Conservation (phyloP, 148 eudicot genomes). For the Mesembryanthemum crystallinum region DNA sequence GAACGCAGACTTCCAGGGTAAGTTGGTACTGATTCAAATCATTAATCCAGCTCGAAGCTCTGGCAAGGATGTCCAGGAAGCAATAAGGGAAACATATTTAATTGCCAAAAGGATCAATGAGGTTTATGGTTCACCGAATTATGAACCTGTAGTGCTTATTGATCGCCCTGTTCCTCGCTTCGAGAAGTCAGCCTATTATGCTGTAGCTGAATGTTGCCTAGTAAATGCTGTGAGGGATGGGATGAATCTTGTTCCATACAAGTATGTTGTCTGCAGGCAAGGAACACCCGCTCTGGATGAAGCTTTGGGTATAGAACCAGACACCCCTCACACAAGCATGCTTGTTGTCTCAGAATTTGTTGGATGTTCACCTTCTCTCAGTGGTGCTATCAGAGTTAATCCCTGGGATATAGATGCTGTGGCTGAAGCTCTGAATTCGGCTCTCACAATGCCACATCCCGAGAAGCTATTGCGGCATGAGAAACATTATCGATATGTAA, state of each 20-base stretch:
- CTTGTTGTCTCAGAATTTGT: conserved; percentile 70
- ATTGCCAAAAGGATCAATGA: conserved; percentile 54
- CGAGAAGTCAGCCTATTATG: conserved; percentile 74
- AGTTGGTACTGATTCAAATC: conserved; percentile 61
- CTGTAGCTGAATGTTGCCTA: conserved; percentile 68
- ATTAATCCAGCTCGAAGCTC: conserved; percentile 72
- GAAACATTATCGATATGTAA: conserved; percentile 75
- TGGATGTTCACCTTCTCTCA: conserved; percentile 74
- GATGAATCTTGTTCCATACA: conserved; percentile 71
- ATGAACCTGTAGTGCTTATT: conserved; percentile 58
- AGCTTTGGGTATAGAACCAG: conserved; percentile 35
- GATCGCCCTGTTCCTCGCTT: conserved; percentile 62
- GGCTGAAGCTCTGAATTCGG: conserved; percentile 58
- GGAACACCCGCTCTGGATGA: conserved; percentile 45
- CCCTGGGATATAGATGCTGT: conserved; percentile 79
- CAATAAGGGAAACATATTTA: conserved; percentile 47
- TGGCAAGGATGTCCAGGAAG: conserved; percentile 65
- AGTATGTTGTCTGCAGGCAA: conserved; percentile 66
- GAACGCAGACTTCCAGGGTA: conserved; percentile 43
- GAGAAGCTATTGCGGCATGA: conserved; percentile 74
- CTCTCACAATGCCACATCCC: conserved; percentile 49
- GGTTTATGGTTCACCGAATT: conserved; percentile 44
- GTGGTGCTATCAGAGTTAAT: conserved; percentile 79
- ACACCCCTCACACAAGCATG: conserved; percentile 57
- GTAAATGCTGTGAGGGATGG: conserved; percentile 79